A percentile compares a stretch with the other conserved stretches of the same genome.
phyloP scores from a whole-genome alignment of 2,329 filamentous ascomycete genomes.

The Aureobasidium sp. region DNA sequence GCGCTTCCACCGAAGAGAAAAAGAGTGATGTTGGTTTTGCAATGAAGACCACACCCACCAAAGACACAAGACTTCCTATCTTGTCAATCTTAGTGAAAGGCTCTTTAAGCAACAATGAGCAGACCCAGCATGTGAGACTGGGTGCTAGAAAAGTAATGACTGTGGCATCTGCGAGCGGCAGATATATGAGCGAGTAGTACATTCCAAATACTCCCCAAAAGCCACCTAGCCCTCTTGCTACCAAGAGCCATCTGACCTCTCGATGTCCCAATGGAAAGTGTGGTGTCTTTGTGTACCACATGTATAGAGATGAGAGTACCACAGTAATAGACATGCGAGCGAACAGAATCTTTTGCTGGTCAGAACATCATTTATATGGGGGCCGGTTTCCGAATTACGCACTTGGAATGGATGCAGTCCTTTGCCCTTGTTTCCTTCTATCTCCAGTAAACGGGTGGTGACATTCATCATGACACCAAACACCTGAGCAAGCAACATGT shows the following conservation, averaged over 20 bases:
- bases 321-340: conserved; percentile 68
- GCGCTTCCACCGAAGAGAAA: conserved; percentile 20
- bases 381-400: conserved; percentile 11
- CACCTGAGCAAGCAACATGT: conserved; percentile 67
- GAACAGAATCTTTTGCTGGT: conserved; percentile 55
- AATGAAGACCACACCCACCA: conserved; percentile 75
- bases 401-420: conserved; percentile 73
- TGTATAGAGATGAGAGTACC: conserved; percentile 58
- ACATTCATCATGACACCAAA: conserved; percentile 85
- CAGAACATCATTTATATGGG: background rate
- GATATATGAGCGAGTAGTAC: conserved; percentile 66
- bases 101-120: conserved; percentile 65
- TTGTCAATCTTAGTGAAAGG: conserved; percentile 72
- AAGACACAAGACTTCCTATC: conserved; percentile 64
- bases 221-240: conserved; percentile 60
- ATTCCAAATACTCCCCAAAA: conserved; percentile 73
- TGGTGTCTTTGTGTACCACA: conserved; percentile 61
- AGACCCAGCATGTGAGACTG: conserved; percentile 69
- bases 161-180: conserved; percentile 78
- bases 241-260: conserved; percentile 58
- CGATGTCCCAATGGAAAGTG: conserved; percentile 61
- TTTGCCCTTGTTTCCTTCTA: conserved; percentile 54
- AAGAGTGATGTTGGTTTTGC: conserved; percentile 60
- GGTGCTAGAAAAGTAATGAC: conserved; percentile 84
- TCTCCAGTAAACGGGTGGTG: conserved; percentile 65